Conservation (phyloP, 73 alveolate species). For the Paramecium tetraurelia region DNA sequence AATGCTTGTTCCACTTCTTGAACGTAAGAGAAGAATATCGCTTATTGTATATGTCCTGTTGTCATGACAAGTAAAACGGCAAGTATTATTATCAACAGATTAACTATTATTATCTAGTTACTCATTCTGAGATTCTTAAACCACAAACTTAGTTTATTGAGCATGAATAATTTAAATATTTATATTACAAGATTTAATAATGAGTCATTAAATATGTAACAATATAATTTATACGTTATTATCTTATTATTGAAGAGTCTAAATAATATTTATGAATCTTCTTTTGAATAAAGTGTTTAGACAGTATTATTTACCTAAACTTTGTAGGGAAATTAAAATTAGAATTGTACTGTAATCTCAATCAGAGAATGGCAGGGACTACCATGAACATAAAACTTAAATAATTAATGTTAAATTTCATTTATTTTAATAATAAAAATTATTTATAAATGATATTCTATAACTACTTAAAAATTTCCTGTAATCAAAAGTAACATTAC, state of each 20-base stretch:
- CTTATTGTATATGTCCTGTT: neutral
- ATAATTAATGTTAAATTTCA: no score
- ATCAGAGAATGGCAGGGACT: no score
- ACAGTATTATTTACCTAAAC: neutral
- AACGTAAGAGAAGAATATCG: neutral
- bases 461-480: no score
- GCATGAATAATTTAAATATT: neutral
- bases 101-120: neutral
- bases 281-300: no score
- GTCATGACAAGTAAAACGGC: neutral
- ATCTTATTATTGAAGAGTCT: neutral
- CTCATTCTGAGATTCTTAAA: neutral
- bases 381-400: no score
- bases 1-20: neutral
- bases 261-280: no score
- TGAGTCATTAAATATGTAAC: neutral
- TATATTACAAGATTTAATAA: neutral
- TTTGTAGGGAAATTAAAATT: neutral
- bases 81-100: neutral
- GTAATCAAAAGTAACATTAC: neutral
- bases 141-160: neutral
- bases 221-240: no score
- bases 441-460: neutral
- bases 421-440: no score
- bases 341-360: neutral